phyloP scores from a whole-genome alignment of 768 basidiomycete genomes.

The Butyriboletus loyo region DNA sequence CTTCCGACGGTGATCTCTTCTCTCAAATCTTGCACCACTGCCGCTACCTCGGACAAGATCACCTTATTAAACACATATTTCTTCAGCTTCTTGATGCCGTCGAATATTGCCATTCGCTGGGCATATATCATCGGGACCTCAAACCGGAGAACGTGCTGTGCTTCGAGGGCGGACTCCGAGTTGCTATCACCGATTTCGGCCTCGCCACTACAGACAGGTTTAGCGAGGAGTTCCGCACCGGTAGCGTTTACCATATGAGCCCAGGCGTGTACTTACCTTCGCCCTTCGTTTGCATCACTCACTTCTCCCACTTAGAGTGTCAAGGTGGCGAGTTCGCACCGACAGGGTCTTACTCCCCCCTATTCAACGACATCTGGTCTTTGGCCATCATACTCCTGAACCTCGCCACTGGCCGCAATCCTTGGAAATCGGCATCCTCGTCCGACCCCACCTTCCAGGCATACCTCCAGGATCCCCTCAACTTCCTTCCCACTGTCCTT shows the following conservation, averaged over 20 bases:
- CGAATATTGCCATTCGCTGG: constrained; percentile 86
- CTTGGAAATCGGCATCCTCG: constrained; percentile 86
- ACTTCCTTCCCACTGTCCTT: constrained; percentile 83
- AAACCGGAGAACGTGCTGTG: constrained; percentile 97
- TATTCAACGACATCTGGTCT: constrained; percentile 94
- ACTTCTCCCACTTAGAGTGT: constrained; percentile 61
- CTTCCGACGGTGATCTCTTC: constrained; percentile 87
- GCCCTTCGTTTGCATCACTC: constrained; percentile 9
- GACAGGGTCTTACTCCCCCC: constrained; percentile 74
- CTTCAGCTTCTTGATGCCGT: constrained; percentile 92
- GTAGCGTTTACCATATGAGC: constrained; percentile 98
- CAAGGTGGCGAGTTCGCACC: constrained; percentile 67
- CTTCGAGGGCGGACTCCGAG: constrained; percentile 68
- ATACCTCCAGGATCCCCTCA: constrained; percentile 70
- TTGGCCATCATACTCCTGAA: constrained; percentile 96
- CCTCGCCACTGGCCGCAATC: constrained; percentile 90
- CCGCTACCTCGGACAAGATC: constrained; percentile 80
- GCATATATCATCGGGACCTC: constrained; percentile 94
- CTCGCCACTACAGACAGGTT: constrained; percentile 84
- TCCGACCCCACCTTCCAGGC: constrained; percentile 88
- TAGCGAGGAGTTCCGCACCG: constrained; percentile 88
- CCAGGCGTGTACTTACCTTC: constrained; percentile 55
- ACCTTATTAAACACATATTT: constrained; percentile 85
- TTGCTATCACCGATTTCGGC: constrained; percentile 94
- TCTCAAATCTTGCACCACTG: constrained; percentile 76